Evolutionary conservation across 768 basidiomycete genomes (phyloP), one percentile per base, ranked within the genome.

Genomic region (Trametes sanguinea): DNA sequence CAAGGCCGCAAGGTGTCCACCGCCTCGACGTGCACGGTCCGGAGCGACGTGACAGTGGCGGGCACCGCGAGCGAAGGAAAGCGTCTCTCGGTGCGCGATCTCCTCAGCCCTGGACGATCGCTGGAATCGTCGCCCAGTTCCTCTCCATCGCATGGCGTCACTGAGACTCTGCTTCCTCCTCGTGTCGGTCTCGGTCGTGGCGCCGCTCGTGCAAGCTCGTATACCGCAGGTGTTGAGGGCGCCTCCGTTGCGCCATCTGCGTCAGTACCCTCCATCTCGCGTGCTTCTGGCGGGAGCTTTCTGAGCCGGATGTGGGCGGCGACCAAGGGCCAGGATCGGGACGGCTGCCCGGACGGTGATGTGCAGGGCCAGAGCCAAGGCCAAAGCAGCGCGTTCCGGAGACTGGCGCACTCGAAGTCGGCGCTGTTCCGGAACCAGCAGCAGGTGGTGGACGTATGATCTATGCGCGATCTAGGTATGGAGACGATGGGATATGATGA

Each of bases 221-320:
- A 56, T 45, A 27, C 56, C 2, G 22, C 44, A 1, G 61, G 51
- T 16, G 22, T 46, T 14, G 61, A 52, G 14, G 39, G 58, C 6
- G 54, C 27, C 10, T 43, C 66, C 22, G 42, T 51, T 32, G 54
- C 16, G 45, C 44, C 54, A 22, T 65, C 58, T 45, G 63, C 66
- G 16, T 72, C 73, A 10, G 66, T 72, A 54, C 69, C 72, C 6
- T 57, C 64, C 16, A 56, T 68, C 27, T 48, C 65, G 42, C 65
- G 60, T 48, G 50, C 56, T 43, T 60, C 55, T 3, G 56, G 55
- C 29, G 80, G 78, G 9, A 78, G 82, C 27, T 87, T 90, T 71
- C 76, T 90, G 51, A 89, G 85, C 66, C 81, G 89, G 32, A 88
- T 90, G 86, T 89, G 88, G 85, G 85, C 83, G 10, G 85, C 86